Base-by-base conservation (phyloP, 176 grass and related monocot species). In the Otatea glauca region DNA sequence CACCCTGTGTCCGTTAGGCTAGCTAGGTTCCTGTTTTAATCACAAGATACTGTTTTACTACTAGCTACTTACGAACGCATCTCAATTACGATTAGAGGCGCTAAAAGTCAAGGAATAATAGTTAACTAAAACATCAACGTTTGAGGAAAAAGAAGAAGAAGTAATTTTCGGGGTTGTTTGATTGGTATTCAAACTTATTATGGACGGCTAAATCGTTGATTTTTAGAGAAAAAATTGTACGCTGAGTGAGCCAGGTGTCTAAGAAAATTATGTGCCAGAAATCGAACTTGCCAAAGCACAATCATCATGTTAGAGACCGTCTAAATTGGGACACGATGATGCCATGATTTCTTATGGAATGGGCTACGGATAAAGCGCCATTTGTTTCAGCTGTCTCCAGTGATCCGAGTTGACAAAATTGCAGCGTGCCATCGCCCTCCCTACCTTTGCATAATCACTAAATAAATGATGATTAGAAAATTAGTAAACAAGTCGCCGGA, bases 401-500 rank as follows among this genome's bases (percentile, higher is more conserved):
- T 67, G 23, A 85, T 17, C 5, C 0, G 27, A 13, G 70, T 81
- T 51, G 77, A 89, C 11, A 39, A 7, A 61, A 13, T 5, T 17
- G 43, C 42, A 53, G 16, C 21, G 51, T 20, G 58, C 45, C 76
- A 53, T 41, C 66, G 79, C 15, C 55, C 32, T 21, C 15, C 0
- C 65, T 81, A 14, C 54, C 21, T 2, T 20, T 18, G 7, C 27
- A 4, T 17, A 79, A 74, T 63, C 58, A 74, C 42, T 87, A 81
- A 44, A 42, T 38, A 41, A 55, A 87, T 6, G 16, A 25, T 24
- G 77, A 81, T 89, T 81, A 89, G 23, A 71, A 76, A 29, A 80
- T 4, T 2, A 68, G 29, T 34, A 76, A 81, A 86, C 54, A 89
- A 4, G 18, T 86, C 83, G 88, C 77, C 83, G 83, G 65, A 86